Conservation (phyloP, 805 yeast genomes). For the Candida pseudofarinosa region DNA sequence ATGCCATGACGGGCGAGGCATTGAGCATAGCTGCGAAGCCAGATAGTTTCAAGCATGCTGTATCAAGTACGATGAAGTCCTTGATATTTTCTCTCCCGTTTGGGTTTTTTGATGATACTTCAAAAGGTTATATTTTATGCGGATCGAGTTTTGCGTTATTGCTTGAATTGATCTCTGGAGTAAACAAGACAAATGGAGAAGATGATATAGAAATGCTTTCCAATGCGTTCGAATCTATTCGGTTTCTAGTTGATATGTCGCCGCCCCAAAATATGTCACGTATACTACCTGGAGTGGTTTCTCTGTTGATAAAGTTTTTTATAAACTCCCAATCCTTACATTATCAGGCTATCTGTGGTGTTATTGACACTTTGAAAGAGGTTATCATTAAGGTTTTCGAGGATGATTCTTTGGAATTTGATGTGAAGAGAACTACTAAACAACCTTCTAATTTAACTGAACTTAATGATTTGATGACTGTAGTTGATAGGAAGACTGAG, state of each 20-base stretch:
- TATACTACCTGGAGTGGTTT: slow-evolving; percentile 38
- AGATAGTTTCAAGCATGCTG: slow-evolving; percentile 13
- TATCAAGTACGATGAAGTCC: slow-evolving; percentile 8
- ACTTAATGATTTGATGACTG: slow-evolving; percentile 5
- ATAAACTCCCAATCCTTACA: slow-evolving; percentile 19
- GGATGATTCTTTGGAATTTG: slow-evolving; percentile 15
- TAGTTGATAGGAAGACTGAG: slow-evolving; percentile 12
- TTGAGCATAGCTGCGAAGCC: slow-evolving; percentile 14
- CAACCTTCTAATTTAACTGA: neutral
- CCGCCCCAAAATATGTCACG: slow-evolving; percentile 30
- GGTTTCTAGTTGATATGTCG: slow-evolving; percentile 12
- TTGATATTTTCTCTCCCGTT: slow-evolving; percentile 12
- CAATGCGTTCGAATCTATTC: slow-evolving; percentile 11
- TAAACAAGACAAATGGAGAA: slow-evolving; percentile 8
- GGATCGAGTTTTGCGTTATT: slow-evolving; percentile 27
- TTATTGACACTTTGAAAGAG: slow-evolving; percentile 18
- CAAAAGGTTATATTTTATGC: slow-evolving; percentile 20
- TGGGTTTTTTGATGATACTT: slow-evolving; percentile 14
- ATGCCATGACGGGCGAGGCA: slow-evolving; percentile 1
- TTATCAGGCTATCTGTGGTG: slow-evolving; percentile 15
- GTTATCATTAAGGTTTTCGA: slow-evolving; percentile 27
- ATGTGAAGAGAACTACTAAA: slow-evolving; percentile 2
- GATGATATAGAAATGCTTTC: slow-evolving; percentile 14
- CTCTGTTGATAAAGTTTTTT: slow-evolving; percentile 27
- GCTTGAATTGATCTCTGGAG: slow-evolving; percentile 13